Evolutionary conservation across 352 stramenopile genomes (phyloP), one percentile per base, ranked within the genome.

Genomic region (Achlya hypogyna): DNA sequence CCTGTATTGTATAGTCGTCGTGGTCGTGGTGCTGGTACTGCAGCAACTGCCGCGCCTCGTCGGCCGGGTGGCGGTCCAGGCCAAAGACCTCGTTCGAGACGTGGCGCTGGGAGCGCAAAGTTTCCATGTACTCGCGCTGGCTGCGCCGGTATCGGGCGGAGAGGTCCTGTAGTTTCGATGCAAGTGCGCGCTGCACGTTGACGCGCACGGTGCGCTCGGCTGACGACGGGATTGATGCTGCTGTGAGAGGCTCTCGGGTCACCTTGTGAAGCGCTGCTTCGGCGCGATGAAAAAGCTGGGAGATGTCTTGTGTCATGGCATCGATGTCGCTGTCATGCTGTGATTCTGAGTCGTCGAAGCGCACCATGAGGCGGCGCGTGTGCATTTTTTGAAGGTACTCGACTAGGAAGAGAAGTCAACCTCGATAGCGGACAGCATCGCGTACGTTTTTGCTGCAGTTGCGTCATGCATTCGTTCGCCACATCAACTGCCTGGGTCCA

Each of bases 361-460:
- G 79, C 59, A 93, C 88, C 84, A 93, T 91, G 8, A 93, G 75
- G 10, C 84, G 71, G 45, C 82, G 64, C 43, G 81, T 90, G 69
- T 93, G 84, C 25, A 93, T 62, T 49, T 90, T 71, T 66, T 91
- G 81, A 32, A 93, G 74, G 51, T 91, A 93, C 27, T 91, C 82
- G 62, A 93, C 84, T 93, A 34, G 10, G 54, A 22, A 8, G 23
- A 45, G 16, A 10, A 51, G 18, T 23, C 12, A 38, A 38, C 14
- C 47, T 53, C 5, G 10, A 5, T 53, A 56, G 40, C 10, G 52
- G 14, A 25, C 38, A 62, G 38, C 38, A 9, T 31, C 23, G 52
- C 76, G 67, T 75, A 93, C 82, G 53, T 64, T 93, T 91, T 23
- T 84, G 75, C 32, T 89, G 74, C 3, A 93, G 73, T 23, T 90